Evolutionary conservation across 1,284 basidiomycete species (phyloP).

Genomic region (Agroathelia rolfsii): DNA sequence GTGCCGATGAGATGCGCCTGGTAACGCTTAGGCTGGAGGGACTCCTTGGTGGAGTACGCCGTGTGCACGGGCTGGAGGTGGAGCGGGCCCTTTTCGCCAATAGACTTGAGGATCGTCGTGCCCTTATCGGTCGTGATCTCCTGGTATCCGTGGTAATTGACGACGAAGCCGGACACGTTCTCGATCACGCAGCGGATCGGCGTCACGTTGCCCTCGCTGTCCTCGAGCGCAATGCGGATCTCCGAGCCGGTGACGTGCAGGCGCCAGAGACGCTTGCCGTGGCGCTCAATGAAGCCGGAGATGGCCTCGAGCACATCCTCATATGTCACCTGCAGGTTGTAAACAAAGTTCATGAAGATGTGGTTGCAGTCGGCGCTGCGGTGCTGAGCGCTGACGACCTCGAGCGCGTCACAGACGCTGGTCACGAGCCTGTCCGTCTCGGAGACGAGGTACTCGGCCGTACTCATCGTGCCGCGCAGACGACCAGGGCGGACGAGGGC

Average conservation of each 20-base stretch:
- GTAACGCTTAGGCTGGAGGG: constrained; percentile 97
- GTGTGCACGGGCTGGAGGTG: constrained; percentile 90
- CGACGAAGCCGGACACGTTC: constrained; percentile 97
- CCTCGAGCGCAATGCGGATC: constrained; percentile 91
- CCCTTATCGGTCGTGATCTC: constrained; percentile 96
- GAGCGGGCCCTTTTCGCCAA: constrained; percentile 88
- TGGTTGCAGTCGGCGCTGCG: constrained; percentile 92
- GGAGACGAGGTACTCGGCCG: constrained; percentile 93
- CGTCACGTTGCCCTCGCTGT: constrained; percentile 85
- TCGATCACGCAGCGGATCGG: constrained; percentile 97
- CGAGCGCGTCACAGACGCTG: constrained; percentile 88
- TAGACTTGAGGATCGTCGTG: constrained; percentile 88
- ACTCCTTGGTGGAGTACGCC: constrained; percentile 94
- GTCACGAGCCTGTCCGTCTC: constrained; percentile 97
- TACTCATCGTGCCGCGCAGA: constrained; percentile 84
- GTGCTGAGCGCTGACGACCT: constrained; percentile 81
- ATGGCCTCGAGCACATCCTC: constrained; percentile 95
- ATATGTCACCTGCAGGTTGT: constrained; percentile 90
- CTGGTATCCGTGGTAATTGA: constrained; percentile 98
- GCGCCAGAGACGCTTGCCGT: constrained; percentile 96
- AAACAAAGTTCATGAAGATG: constrained; percentile 97
- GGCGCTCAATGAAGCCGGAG: constrained; percentile 95
- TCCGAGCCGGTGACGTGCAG: constrained; percentile 97
- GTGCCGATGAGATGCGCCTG: constrained; percentile 99
- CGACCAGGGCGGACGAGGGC: constrained; percentile 94